A percentile compares a stretch with the other conserved stretches of the same genome.
Evolutionary conservation across 257 asterid genomes (phyloP).

Genomic region (Euphrasia confusa): DNA sequence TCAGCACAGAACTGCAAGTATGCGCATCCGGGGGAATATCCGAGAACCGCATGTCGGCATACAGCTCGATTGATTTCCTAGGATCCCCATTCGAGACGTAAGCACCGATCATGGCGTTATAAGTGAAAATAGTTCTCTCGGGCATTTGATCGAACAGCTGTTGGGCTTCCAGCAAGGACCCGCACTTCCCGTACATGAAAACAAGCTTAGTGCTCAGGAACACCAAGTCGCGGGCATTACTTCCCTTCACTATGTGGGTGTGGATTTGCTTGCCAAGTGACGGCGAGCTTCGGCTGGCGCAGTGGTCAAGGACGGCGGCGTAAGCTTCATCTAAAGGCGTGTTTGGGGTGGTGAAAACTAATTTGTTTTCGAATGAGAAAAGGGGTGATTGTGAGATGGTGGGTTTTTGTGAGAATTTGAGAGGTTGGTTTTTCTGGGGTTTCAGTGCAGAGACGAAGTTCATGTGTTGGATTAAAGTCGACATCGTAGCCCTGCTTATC

Average conservation of each 20-base stretch:
- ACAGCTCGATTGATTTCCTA: constrained; percentile 47
- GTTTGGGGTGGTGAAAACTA: constrained; percentile 19
- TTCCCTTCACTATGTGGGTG: constrained; percentile 42
- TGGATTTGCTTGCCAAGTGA: constrained; percentile 62
- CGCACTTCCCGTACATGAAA: constrained; percentile 61
- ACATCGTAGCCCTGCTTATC: constrained; percentile 25
- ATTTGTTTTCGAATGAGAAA: constrained; percentile 25
- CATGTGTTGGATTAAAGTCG: constrained; percentile 32
- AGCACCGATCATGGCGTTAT: constrained; percentile 85
- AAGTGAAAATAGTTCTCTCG: constrained; percentile 55
- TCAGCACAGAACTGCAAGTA: constrained; percentile 49
- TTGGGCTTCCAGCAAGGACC: constrained; percentile 44
- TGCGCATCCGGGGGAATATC: constrained; percentile 49
- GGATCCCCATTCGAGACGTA: constrained; percentile 42
- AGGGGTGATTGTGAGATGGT: constrained; percentile 34
- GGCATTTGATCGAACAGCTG: constrained; percentile 66
- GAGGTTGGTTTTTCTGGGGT: constrained; percentile 16
- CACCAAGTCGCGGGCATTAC: constrained; percentile 28
- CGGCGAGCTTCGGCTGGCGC: constrained; percentile 36
- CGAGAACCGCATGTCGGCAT: constrained; percentile 41
- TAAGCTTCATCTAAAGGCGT: constrained; percentile 47
- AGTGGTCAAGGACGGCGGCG: constrained; percentile 50
- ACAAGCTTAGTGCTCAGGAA: constrained; percentile 71
- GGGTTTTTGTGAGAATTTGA: constrained; percentile 26
- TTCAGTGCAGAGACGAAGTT: constrained; percentile 25